These are phyloP conservation scores for Erigeron canadensis DNA, from an alignment of 129 eudicot species.

Conservation along the genomic window DNA sequence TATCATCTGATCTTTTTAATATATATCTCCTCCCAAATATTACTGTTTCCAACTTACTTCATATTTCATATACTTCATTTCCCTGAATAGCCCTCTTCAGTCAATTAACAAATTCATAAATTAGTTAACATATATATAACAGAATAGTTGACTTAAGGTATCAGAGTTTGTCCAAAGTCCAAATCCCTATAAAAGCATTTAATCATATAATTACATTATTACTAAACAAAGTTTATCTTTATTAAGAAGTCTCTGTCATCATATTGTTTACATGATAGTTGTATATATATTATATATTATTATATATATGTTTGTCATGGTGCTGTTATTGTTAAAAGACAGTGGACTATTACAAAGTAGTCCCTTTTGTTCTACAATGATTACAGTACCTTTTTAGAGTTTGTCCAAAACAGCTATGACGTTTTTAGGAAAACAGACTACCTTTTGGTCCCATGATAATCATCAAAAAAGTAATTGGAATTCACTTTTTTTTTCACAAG, in stretches of 20 bases:
- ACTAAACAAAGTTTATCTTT: slow-evolving; percentile 23
- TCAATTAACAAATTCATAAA: too few species aligned
- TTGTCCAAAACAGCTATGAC: slow-evolving; percentile 18
- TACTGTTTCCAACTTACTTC: too few species aligned
- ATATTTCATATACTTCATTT: too few species aligned
- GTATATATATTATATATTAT: background rate
- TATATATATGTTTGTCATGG: slow-evolving; percentile 12
- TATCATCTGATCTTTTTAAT: too few species aligned
- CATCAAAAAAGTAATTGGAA: slow-evolving; percentile 12
- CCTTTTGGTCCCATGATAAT: slow-evolving; percentile 29
- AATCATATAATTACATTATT: slow-evolving; percentile 21
- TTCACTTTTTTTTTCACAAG: slow-evolving; percentile 13
- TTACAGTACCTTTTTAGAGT: slow-evolving; percentile 15
- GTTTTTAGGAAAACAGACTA: slow-evolving; percentile 18
- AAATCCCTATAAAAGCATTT: slow-evolving; percentile 5
- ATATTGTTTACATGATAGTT: slow-evolving; percentile 13
- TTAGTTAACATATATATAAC: too few species aligned
- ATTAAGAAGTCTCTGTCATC: slow-evolving; percentile 20
- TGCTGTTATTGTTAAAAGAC: slow-evolving; percentile 13
- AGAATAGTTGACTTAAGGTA: slow-evolving; percentile 18
- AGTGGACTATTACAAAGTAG: slow-evolving; percentile 16
- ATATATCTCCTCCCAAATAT: too few species aligned
- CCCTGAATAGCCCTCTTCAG: too few species aligned
- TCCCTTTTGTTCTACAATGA: slow-evolving; percentile 4
- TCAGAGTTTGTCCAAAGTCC: slow-evolving; percentile 22